phyloP scores from a whole-genome alignment of 2,329 filamentous ascomycete species.

The Colletotrichum agaves region DNA sequence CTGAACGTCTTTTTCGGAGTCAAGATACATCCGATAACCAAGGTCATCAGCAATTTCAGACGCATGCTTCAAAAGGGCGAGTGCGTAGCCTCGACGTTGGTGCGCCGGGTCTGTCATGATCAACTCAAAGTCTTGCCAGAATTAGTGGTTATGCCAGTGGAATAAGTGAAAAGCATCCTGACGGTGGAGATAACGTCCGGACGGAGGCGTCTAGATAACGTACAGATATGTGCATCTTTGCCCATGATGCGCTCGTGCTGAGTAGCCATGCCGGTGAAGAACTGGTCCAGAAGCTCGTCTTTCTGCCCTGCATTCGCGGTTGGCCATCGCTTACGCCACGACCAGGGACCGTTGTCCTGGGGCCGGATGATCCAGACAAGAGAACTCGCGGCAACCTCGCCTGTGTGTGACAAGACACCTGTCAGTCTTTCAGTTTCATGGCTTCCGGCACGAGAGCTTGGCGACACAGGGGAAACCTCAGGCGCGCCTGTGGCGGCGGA shows the following conservation, averaged over 20 bases:
- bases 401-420: neutral
- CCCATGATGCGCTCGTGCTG: conserved; percentile 38
- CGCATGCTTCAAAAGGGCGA: conserved; percentile 28
- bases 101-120: conserved; percentile 37
- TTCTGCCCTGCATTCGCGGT: conserved; percentile 28
- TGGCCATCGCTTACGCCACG: conserved; percentile 34
- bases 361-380: conserved; percentile 33
- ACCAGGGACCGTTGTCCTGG: conserved; percentile 29
- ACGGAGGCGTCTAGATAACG: neutral
- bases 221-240: conserved; percentile 37
- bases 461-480: neutral
- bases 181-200: no score
- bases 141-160: neutral
- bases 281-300: conserved; percentile 30
- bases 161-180: no score
- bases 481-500: neutral
- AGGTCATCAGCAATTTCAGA: conserved; percentile 31
- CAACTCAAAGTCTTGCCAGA: conserved; percentile 36
- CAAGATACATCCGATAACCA: conserved; percentile 36
- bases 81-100: conserved; percentile 32
- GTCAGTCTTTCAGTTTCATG: neutral
- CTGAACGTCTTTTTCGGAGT: conserved; percentile 35
- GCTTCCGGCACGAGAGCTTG: neutral
- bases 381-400: conserved; percentile 11
- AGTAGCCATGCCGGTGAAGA: conserved; percentile 36